Percentiles rank a stretch among this genome's conserved stretches.
phyloP scores from a whole-genome alignment of 495 filamentous ascomycete genomes.

The Diplogelasinospora grovesii region DNA sequence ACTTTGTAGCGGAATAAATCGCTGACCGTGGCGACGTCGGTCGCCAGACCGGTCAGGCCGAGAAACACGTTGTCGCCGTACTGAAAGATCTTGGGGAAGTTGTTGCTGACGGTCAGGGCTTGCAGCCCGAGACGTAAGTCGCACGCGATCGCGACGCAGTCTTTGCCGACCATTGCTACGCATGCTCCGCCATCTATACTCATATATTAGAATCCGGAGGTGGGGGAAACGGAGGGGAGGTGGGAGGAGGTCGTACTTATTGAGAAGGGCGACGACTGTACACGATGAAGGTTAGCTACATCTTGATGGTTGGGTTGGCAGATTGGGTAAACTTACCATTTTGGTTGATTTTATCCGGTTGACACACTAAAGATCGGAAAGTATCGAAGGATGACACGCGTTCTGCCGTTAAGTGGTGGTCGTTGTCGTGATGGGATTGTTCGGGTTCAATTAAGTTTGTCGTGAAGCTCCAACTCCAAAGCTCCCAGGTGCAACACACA shows the following conservation, averaged over 20 bases:
- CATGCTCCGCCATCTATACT: constrained; percentile 83
- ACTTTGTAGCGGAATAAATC: constrained; percentile 99
- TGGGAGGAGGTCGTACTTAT: constrained; percentile 56
- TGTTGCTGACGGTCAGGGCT: constrained; percentile 94
- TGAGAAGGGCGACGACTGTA: constrained; percentile 71
- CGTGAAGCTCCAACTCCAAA: background rate
- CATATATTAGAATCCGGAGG: background rate
- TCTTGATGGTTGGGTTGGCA: too few species aligned
- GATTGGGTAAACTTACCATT: constrained; percentile 18
- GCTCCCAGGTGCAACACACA: background rate
- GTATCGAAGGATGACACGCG: too few species aligned
- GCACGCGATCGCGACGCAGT: constrained; percentile 98
- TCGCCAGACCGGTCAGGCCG: constrained; percentile 93
- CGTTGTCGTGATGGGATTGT: background rate
- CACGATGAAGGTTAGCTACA: constrained; percentile 11
- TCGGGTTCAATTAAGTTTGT: background rate
- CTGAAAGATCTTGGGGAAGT: constrained; percentile 99
- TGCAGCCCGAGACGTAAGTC: constrained; percentile 97
- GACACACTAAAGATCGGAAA: too few species aligned
- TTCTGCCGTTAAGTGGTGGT: too few species aligned
- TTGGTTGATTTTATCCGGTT: too few species aligned
- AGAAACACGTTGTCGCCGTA: constrained; percentile 87
- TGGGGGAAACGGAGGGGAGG: constrained; percentile 5
- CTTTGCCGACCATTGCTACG: constrained; percentile 97
- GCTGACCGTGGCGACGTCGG: constrained; percentile 87